These are phyloP conservation scores for Thelonectria olida DNA, from an alignment of 2,329 filamentous ascomycete species.

Conservation along the genomic window DNA sequence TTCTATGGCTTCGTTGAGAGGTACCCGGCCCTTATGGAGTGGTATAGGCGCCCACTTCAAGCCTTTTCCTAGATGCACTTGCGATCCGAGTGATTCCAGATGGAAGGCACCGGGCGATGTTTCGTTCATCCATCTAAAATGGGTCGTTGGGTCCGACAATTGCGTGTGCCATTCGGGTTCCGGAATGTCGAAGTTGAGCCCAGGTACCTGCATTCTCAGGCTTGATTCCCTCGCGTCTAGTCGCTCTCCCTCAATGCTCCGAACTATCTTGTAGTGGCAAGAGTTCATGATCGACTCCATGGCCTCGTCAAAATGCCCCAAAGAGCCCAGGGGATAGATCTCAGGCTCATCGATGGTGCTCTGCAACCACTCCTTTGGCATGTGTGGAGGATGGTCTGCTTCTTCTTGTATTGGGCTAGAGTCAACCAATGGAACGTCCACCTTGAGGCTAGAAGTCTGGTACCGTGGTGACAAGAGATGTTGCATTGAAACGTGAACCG, in stretches of 20 bases:
- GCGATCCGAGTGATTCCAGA: not conserved
- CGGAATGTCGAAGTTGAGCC: conserved; percentile 38
- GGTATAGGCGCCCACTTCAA: conserved; percentile 40
- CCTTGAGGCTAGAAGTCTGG: conserved; percentile 17
- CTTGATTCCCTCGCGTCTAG: conserved; percentile 37
- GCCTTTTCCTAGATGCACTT: conserved; percentile 22
- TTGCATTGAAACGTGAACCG: conserved; percentile 1
- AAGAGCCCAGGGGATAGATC: not conserved
- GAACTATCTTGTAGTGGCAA: conserved; percentile 15
- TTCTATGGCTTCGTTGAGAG: conserved; percentile 25
- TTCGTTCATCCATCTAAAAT: conserved; percentile 39
- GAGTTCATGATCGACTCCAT: conserved; percentile 34
- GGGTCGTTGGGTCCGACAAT: conserved; percentile 29
- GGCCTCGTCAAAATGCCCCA: conserved; percentile 35
- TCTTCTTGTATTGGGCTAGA: conserved; percentile 22
- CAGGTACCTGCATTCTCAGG: conserved; percentile 41
- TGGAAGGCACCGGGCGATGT: not conserved
- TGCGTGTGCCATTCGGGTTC: conserved; percentile 34
- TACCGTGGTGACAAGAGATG: not conserved
- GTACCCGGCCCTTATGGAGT: conserved; percentile 1
- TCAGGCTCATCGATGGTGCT: not conserved
- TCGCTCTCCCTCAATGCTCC: conserved; percentile 41
- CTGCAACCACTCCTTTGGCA: not conserved
- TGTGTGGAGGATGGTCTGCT: not conserved
- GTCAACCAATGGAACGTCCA: conserved; percentile 37